phyloP scores from a whole-genome alignment of 2,329 filamentous ascomycete species.

The Penicillium sp. region DNA sequence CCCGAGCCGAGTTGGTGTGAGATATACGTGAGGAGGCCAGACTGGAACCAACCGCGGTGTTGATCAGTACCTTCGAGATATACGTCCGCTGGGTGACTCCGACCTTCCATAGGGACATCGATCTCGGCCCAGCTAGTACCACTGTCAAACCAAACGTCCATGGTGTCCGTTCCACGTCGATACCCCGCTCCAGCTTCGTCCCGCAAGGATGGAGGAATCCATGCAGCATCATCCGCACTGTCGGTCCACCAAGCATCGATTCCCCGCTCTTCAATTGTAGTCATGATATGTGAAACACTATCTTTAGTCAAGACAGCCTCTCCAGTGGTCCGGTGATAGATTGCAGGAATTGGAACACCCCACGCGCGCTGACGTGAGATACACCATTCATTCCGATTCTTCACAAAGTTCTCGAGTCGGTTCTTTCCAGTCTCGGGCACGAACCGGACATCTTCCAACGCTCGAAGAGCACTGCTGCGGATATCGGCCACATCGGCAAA shows the following conservation, averaged over 20 bases:
- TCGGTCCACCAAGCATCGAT: slow-evolving; percentile 97
- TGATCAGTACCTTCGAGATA: slow-evolving; percentile 95
- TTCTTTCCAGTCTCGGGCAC: slow-evolving; percentile 72
- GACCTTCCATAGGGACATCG: slow-evolving; percentile 32
- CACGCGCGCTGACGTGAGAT: slow-evolving; percentile 94
- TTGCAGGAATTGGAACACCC: slow-evolving; percentile 92
- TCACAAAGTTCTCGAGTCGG: slow-evolving; percentile 80
- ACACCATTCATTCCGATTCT: slow-evolving; percentile 91
- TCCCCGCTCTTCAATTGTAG: slow-evolving; percentile 71
- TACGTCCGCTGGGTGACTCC: slow-evolving; percentile 64
- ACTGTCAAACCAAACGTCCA: slow-evolving; percentile 99
- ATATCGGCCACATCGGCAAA: slow-evolving; percentile 89
- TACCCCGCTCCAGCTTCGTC: slow-evolving; percentile 51
- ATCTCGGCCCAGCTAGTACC: slow-evolving; percentile 82
- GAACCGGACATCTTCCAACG: slow-evolving; percentile 72
- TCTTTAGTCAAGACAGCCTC: slow-evolving; percentile 76
- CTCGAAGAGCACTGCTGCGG: slow-evolving; percentile 68
- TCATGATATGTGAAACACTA: slow-evolving; percentile 81
- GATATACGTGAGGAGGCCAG: slow-evolving; percentile 83
- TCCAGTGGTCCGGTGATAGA: slow-evolving; percentile 70
- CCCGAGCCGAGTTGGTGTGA: slow-evolving; percentile 53
- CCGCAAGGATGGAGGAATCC: slow-evolving; percentile 68
- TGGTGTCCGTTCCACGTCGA: slow-evolving; percentile 82
- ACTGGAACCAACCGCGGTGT: slow-evolving; percentile 98
- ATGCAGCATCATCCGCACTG: slow-evolving; percentile 68